phyloP scores from a whole-genome alignment of 345 rosid genomes.

The Passiflora organensis region DNA sequence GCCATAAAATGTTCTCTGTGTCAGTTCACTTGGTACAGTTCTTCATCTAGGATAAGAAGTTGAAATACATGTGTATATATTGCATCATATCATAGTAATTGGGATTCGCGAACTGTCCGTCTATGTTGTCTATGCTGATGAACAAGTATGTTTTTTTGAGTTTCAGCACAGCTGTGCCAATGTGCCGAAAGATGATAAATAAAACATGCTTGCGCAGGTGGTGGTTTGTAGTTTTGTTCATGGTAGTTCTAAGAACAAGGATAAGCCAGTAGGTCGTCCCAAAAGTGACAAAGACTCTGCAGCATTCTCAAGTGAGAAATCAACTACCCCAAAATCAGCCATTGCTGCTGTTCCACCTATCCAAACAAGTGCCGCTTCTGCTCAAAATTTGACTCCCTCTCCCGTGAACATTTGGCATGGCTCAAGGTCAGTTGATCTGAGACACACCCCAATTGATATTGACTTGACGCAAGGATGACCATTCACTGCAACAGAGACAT shows the following conservation, averaged over 20 bases:
- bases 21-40: no score
- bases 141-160: no score
- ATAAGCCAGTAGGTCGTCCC: constrained; percentile 44
- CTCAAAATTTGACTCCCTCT: constrained; percentile 46
- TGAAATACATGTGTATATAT: no score
- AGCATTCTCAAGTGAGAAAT: constrained; percentile 26
- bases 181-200: neutral
- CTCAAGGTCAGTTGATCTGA: constrained; percentile 56
- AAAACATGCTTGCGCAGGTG: constrained; percentile 47
- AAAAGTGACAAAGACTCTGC: constrained; percentile 38
- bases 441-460: constrained; percentile 72
- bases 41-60: no score
- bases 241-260: constrained; percentile 55
- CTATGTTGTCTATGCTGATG: no score
- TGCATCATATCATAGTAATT: no score
- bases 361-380: constrained; percentile 24
- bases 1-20: no score
- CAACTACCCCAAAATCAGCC: constrained; percentile 23
- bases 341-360: neutral
- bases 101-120: no score
- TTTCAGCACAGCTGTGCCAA: no score
- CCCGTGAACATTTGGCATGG: constrained; percentile 56
- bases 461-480: constrained; percentile 83
- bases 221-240: constrained; percentile 86
- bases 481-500: constrained; percentile 51